These are phyloP conservation scores for Oryza punctata DNA, from an alignment of 176 grass and related monocot genomes.

Conservation along the genomic window DNA sequence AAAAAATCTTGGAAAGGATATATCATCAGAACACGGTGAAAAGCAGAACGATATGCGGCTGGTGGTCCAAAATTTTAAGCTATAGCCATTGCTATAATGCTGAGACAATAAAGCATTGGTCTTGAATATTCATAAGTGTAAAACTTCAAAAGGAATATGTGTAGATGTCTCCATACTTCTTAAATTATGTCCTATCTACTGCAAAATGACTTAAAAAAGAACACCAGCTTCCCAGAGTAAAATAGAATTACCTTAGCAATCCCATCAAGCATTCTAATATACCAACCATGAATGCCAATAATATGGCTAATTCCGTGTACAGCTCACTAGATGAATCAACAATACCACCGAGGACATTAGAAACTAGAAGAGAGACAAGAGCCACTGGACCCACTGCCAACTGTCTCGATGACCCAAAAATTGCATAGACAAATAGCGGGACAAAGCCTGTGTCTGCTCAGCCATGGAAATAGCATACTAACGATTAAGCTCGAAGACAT, in stretches of 20 bases:
- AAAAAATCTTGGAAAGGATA: slow-evolving; percentile 11
- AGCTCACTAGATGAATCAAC: slow-evolving; percentile 73
- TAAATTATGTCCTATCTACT: neutral
- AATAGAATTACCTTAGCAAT: slow-evolving; percentile 74
- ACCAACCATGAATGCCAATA: slow-evolving; percentile 92
- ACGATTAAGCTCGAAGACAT: slow-evolving; percentile 1
- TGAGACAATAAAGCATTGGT: slow-evolving; percentile 2
- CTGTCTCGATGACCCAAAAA: slow-evolving; percentile 90
- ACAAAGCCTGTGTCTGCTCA: slow-evolving; percentile 86
- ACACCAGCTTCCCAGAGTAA: slow-evolving; percentile 6
- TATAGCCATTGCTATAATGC: neutral
- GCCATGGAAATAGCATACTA: slow-evolving; percentile 37
- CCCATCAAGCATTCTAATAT: slow-evolving; percentile 92
- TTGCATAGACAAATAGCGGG: slow-evolving; percentile 76
- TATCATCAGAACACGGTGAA: neutral
- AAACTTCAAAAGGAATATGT: neutral
- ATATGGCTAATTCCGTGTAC: slow-evolving; percentile 86
- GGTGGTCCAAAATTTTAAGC: neutral
- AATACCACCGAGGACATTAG: slow-evolving; percentile 86
- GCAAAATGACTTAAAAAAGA: slow-evolving; percentile 9
- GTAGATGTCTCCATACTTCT: slow-evolving; percentile 17
- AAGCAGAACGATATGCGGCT: neutral
- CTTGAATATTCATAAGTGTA: neutral
- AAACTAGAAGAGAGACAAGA: slow-evolving; percentile 88
- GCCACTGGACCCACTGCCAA: slow-evolving; percentile 92